Conservation (phyloP, 306 rosid genomes). For the Vigna trinervia region DNA sequence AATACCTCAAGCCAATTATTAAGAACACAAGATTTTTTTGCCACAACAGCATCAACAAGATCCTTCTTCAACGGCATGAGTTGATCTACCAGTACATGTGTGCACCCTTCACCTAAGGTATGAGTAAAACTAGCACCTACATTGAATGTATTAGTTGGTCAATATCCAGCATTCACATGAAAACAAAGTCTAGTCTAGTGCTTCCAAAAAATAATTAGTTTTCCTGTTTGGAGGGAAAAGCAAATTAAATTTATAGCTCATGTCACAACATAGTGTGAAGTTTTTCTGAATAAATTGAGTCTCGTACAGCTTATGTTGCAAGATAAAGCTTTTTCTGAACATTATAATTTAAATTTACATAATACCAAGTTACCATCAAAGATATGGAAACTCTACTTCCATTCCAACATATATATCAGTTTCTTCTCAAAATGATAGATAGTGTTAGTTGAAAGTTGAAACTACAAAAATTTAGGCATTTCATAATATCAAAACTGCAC, state of each 20-base stretch:
- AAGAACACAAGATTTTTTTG: slow-evolving; percentile 68
- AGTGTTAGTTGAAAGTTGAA: slow-evolving; percentile 30
- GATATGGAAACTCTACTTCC: slow-evolving; percentile 36
- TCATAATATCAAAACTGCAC: slow-evolving; percentile 30
- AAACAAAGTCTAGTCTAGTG: slow-evolving; percentile 33
- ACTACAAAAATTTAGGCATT: slow-evolving; percentile 30
- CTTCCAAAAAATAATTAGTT: slow-evolving; percentile 28
- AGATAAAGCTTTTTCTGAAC: slow-evolving; percentile 19
- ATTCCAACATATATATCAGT: slow-evolving; percentile 26
- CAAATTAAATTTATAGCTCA: slow-evolving; percentile 6
- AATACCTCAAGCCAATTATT: slow-evolving; percentile 85
- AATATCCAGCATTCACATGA: slow-evolving; percentile 17
- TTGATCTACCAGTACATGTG: slow-evolving; percentile 89
- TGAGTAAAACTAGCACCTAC: slow-evolving; percentile 68
- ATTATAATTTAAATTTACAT: slow-evolving; percentile 26
- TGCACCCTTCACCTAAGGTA: slow-evolving; percentile 69
- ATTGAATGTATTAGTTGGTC: slow-evolving; percentile 41
- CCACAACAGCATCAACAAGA: slow-evolving; percentile 72
- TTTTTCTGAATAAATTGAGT: slow-evolving; percentile 19
- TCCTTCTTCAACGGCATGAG: slow-evolving; percentile 66
- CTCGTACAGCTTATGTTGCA: slow-evolving; percentile 11
- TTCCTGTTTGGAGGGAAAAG: slow-evolving; percentile 26
- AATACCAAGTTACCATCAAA: slow-evolving; percentile 26
- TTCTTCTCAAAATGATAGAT: slow-evolving; percentile 28
- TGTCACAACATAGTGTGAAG: slow-evolving; percentile 6